Percentiles rank a stretch among this genome's conserved stretches.
These are phyloP conservation scores for Yarrowia sp. DNA, from an alignment of 805 yeast genomes.

Conservation along the genomic window DNA sequence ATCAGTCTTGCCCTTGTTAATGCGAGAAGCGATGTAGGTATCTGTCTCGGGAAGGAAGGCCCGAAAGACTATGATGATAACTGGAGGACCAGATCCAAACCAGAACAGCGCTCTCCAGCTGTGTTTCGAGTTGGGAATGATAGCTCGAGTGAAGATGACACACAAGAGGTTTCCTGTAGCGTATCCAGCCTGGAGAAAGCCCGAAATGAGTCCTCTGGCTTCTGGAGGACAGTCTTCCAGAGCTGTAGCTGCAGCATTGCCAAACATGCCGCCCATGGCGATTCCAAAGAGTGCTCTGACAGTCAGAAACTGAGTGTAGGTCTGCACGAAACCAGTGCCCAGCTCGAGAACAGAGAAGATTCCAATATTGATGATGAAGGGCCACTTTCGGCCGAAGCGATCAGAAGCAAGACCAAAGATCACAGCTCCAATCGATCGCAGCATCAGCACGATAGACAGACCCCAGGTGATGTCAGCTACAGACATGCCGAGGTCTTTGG, in stretches of 20 bases:
- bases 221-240: slow-evolving; percentile 60
- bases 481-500: slow-evolving; percentile 46
- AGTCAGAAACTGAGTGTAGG: slow-evolving; percentile 56
- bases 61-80: slow-evolving; percentile 58
- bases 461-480: slow-evolving; percentile 66
- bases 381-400: slow-evolving; percentile 65
- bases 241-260: slow-evolving; percentile 63
- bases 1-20: slow-evolving; percentile 34
- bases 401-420: slow-evolving; percentile 63
- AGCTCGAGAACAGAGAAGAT: slow-evolving; percentile 57
- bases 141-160: slow-evolving; percentile 61
- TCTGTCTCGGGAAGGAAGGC: slow-evolving; percentile 59
- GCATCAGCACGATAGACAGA: slow-evolving; percentile 66
- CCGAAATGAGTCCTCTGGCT: slow-evolving; percentile 64
- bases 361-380: slow-evolving; percentile 53
- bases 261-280: slow-evolving; percentile 71
- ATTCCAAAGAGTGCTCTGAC: slow-evolving; percentile 65
- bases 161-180: slow-evolving; percentile 67
- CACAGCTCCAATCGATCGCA: slow-evolving; percentile 68
- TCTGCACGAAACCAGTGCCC: slow-evolving; percentile 63
- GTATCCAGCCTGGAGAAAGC: slow-evolving; percentile 78
- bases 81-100: slow-evolving; percentile 70
- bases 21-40: slow-evolving; percentile 42
- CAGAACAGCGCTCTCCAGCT: slow-evolving; percentile 73
- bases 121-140: slow-evolving; percentile 47